Base-by-base conservation (phyloP, 768 basidiomycete species). In the Serendipita sp. region DNA sequence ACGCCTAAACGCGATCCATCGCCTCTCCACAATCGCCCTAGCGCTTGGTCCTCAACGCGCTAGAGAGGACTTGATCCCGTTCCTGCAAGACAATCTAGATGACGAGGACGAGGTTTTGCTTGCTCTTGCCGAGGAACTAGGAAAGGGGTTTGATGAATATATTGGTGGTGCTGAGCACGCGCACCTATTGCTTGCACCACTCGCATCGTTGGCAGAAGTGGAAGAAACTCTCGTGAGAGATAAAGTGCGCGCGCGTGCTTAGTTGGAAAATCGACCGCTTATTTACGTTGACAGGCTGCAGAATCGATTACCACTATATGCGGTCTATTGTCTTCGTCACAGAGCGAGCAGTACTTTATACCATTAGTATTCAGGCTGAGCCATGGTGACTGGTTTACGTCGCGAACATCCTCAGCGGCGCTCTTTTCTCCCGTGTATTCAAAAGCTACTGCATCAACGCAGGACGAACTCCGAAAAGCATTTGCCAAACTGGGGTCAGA, bases 81-180 rank as follows among this genome's bases (percentile, higher is more conserved):
- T 99, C 78, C 83, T 99, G 64, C 91, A 93, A 77, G 95, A 99
- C 72, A 94, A 92, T n/a, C 85, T 99, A 69, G 96, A 99, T 74
- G 96, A 99, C 71, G 96, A 99, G 76, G 96, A 99, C 74, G 96
- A 99, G 72, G 94, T 99, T 35, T 79, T 99, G 46, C 81, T 99
- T 51, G 95, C 94, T 3, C 79, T 99, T 62, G 92, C 95, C 18
- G 95, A 98, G 70, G 96, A 98, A 73, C 77, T 99, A 23, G 96
- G 96, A 46, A 82, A 82, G 73, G 85, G 82, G 72, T 95, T 98
- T 70, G 87, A 92, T 71, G 90, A 98, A 68, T 98, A 96, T 73
- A 83, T 97, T 64, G 96, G 96, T 38, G 96, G 96, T 13, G 81
- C 81, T 32, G 87, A 89, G 66, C 79, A 84, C 69, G 96, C 92